Evolutionary conservation across 2,329 filamentous ascomycete species (phyloP).

Genomic region (Zymoseptoria brevis): DNA sequence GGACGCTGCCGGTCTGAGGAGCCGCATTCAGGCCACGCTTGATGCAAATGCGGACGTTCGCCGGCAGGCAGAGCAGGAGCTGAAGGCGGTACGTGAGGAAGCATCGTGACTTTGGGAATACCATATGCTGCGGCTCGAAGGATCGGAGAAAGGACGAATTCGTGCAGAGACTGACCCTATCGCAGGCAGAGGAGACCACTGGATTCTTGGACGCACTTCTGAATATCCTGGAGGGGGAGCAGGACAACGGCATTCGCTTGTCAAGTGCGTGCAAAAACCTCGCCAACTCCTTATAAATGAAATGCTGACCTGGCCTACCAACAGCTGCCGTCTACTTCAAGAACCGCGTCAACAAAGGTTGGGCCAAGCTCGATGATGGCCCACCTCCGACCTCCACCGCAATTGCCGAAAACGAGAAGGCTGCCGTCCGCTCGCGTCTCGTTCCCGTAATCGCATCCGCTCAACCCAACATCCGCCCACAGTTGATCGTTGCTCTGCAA

Average conservation of each 20-base stretch:
- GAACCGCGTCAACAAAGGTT: conserved; percentile 90
- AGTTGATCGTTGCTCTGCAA: conserved; percentile 88
- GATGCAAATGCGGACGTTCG: conserved; percentile 66
- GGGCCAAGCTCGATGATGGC: conserved; percentile 70
- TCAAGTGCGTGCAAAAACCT: conserved; percentile 57
- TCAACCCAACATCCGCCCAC: conserved; percentile 73
- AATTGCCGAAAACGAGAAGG: conserved; percentile 85
- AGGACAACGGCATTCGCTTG: conserved; percentile 74
- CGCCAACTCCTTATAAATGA: conserved; percentile 11
- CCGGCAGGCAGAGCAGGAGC: conserved; percentile 68
- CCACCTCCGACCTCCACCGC: conserved; percentile 41
- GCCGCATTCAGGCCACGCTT: conserved; percentile 69
- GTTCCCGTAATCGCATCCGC: conserved; percentile 77
- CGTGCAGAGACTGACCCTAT: conserved; percentile 7
- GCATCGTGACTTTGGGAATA: neutral
- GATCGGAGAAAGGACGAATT: neutral
- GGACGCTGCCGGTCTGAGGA: conserved; percentile 67
- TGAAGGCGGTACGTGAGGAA: conserved; percentile 62
- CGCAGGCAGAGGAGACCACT: conserved; percentile 76
- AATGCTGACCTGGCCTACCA: conserved; percentile 4
- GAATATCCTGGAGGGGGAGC: conserved; percentile 82
- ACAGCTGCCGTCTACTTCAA: conserved; percentile 95
- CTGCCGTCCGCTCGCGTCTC: conserved; percentile 75
- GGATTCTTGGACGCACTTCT: conserved; percentile 87
- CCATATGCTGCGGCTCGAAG: neutral